Conservation (phyloP, 352 stramenopile genomes). For the Phytophthora boehmeriae region DNA sequence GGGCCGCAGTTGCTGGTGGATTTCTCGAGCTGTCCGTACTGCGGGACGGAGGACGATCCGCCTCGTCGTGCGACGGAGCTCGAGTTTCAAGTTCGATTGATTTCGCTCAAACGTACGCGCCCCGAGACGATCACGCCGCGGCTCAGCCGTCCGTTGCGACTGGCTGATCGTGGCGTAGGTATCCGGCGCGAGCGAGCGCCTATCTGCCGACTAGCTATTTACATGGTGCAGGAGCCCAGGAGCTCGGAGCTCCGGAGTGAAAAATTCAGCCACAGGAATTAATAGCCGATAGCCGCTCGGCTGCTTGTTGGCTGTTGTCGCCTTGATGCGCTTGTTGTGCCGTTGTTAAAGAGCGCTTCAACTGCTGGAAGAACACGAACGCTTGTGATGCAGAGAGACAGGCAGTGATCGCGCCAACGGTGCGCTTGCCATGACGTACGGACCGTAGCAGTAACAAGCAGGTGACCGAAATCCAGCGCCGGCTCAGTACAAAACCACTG, state of each 20-base stretch:
- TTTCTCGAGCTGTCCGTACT: slow-evolving; percentile 18
- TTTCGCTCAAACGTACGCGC: neutral
- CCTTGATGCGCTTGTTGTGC: slow-evolving; percentile 13
- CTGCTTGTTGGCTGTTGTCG: slow-evolving; percentile 8
- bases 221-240: slow-evolving; percentile 8
- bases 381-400: slow-evolving; percentile 20
- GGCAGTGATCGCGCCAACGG: neutral
- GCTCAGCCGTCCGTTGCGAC: neutral
- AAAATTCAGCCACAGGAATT: slow-evolving; percentile 32
- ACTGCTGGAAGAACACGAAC: slow-evolving; percentile 26
- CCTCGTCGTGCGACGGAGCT: slow-evolving; percentile 27
- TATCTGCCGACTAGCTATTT: slow-evolving; percentile 29
- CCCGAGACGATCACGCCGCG: slow-evolving; percentile 13
- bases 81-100: no score
- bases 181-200: slow-evolving; percentile 24
- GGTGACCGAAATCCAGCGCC: no score
- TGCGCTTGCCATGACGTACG: no score
- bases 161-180: slow-evolving; percentile 30
- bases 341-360: slow-evolving; percentile 14
- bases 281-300: neutral
- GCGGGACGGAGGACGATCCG: slow-evolving; percentile 15
- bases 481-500: no score
- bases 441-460: no score
- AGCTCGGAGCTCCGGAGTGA: slow-evolving; percentile 27
- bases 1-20: slow-evolving; percentile 17